Evolutionary conservation across 176 grass and related monocot genomes (phyloP).

Genomic region (Guadua angustifolia): DNA sequence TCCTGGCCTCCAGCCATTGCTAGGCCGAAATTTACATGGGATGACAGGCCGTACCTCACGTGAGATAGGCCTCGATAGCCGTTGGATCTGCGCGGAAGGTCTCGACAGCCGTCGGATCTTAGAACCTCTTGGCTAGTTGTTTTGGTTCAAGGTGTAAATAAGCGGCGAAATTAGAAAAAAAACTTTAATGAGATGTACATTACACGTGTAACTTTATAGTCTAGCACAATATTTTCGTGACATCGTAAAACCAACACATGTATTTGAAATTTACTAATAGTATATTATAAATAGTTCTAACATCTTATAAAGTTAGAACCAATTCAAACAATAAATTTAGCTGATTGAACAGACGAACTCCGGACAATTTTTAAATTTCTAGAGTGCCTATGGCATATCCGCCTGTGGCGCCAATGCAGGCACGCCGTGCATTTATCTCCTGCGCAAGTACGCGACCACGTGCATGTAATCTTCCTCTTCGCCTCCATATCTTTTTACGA

Average conservation of each 20-base stretch:
- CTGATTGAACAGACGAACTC: no score
- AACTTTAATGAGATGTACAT: no score
- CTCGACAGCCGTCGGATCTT: neutral
- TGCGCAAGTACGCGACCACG: slow-evolving; percentile 3
- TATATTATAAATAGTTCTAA: no score
- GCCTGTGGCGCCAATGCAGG: slow-evolving; percentile 1
- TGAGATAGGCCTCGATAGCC: neutral
- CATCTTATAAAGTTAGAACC: no score
- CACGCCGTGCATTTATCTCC: slow-evolving; percentile 18
- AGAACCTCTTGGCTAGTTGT: neutral
- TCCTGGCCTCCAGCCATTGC: neutral
- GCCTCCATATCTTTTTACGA: slow-evolving; percentile 25
- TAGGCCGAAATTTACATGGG: neutral
- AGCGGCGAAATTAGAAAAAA: no score
- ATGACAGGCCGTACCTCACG: neutral
- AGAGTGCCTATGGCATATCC: no score
- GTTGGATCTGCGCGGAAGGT: neutral
- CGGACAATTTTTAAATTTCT: no score
- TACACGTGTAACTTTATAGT: no score
- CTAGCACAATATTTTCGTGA: no score
- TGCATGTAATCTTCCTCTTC: slow-evolving; percentile 20
- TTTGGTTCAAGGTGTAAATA: neutral
- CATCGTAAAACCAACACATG: no score
- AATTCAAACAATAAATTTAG: no score
- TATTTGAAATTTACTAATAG: no score